phyloP scores from a whole-genome alignment of 192 early-diverging fungal species.

The Backusella tarrabulga region DNA sequence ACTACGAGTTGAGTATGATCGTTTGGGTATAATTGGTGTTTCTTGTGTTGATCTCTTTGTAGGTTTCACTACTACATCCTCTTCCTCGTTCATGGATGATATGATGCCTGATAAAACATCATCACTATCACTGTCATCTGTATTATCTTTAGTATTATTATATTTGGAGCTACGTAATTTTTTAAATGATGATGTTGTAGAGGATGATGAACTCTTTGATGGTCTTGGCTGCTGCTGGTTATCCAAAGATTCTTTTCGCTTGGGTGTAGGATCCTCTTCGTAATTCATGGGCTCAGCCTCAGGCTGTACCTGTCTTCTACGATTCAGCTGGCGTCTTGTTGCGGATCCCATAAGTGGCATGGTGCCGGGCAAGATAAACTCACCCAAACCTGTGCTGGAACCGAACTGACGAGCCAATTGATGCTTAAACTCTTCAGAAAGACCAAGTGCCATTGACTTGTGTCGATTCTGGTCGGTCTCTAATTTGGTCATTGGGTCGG shows the following conservation, averaged over 20 bases:
- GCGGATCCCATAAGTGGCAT: constrained; percentile 26
- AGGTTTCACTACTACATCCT: neutral
- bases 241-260: constrained; percentile 5
- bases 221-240: neutral
- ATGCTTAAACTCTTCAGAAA: constrained; percentile 35
- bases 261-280: neutral
- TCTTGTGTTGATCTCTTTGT: neutral
- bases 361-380: constrained; percentile 31
- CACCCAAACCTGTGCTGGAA: constrained; percentile 27
- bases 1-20: neutral
- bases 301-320: neutral
- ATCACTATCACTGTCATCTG: neutral
- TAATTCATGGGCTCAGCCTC: neutral
- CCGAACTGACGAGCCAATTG: constrained; percentile 35
- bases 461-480: neutral
- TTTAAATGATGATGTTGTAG: neutral
- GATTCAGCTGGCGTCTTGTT: neutral
- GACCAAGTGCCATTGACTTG: constrained; percentile 22
- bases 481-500: neutral
- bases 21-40: constrained; percentile 1
- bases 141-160: neutral
- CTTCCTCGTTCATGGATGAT: constrained; percentile 7
- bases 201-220: neutral
- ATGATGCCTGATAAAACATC: neutral
- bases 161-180: neutral